Evolutionary conservation across 176 grass and related monocot genomes (phyloP).

Genomic region (Triticum aestivum): DNA sequence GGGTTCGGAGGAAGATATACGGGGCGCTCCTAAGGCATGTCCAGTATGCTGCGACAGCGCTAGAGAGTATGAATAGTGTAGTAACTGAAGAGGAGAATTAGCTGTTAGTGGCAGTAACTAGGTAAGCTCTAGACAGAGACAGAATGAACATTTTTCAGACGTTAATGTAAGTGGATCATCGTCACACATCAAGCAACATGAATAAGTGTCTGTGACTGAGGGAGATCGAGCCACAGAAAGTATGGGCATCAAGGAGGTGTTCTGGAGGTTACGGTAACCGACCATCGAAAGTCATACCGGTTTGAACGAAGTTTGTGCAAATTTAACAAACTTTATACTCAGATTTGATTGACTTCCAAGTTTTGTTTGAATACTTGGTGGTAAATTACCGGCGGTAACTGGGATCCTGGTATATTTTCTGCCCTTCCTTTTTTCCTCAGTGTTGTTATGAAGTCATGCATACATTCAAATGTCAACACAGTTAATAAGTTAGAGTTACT

Average conservation of each 20-base stretch:
- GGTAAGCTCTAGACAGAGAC: not conserved
- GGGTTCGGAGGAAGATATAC: constrained; percentile 77
- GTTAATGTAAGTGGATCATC: not conserved
- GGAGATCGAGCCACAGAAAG: not conserved
- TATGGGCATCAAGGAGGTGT: not conserved
- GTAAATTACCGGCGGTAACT: not conserved
- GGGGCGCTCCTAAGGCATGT: constrained; percentile 67
- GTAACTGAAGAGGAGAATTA: constrained; percentile 60
- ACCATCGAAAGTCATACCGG: not conserved
- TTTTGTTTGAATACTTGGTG: not conserved
- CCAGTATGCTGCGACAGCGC: constrained; percentile 57
- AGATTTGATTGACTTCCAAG: not conserved
- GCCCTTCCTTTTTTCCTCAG: not conserved
- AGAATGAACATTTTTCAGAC: not conserved
- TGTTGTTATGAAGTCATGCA: not conserved
- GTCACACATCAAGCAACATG: not conserved
- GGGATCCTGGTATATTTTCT: not conserved
- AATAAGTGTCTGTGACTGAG: constrained; percentile 10
- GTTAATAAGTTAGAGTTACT: constrained; percentile 9
- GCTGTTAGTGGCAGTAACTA: not conserved
- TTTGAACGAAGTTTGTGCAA: not conserved
- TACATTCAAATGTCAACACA: not conserved
- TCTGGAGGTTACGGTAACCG: not conserved
- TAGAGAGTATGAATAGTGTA: constrained; percentile 50
- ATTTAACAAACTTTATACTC: not conserved